Percentiles rank a stretch among this genome's conserved stretches.
phyloP scores from a whole-genome alignment of 805 yeast species.

The Pichia heedii region DNA sequence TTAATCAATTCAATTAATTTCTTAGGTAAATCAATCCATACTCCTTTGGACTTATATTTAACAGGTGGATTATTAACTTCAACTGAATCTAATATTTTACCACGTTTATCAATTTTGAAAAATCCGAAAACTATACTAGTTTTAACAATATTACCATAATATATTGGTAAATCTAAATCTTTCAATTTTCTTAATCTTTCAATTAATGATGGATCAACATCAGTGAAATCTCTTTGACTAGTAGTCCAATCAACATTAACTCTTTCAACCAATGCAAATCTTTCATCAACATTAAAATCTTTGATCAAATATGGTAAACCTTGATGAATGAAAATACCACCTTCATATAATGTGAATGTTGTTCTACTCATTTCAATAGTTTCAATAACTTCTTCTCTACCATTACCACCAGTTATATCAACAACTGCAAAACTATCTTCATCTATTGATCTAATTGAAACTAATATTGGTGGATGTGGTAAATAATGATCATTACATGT shows the following conservation, averaged over 20 bases:
- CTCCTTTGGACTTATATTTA: slow-evolving; percentile 58
- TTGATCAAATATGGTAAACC: slow-evolving; percentile 83
- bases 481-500: slow-evolving; percentile 50
- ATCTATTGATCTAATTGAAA: slow-evolving; percentile 76
- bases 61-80: slow-evolving; percentile 89
- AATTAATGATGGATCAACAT: slow-evolving; percentile 77
- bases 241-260: slow-evolving; percentile 95
- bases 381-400: slow-evolving; percentile 71
- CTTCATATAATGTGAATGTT: slow-evolving; percentile 81
- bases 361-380: slow-evolving; percentile 84
- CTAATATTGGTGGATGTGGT: slow-evolving; percentile 75
- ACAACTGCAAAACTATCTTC: slow-evolving; percentile 81
- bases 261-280: slow-evolving; percentile 74
- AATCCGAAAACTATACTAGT: slow-evolving; percentile 84
- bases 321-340: slow-evolving; percentile 91
- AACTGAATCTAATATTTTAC: slow-evolving; percentile 83
- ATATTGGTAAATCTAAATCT: slow-evolving; percentile 46
- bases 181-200: slow-evolving; percentile 54
- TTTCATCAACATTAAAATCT: slow-evolving; percentile 73
- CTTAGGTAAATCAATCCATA: slow-evolving; percentile 84
- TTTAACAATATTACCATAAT: slow-evolving; percentile 65
- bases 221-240: slow-evolving; percentile 83
- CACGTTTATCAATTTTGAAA: slow-evolving; percentile 71
- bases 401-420: slow-evolving; percentile 71
- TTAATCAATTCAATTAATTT: slow-evolving; percentile 51